These are phyloP conservation scores for Penicillium sp. DNA, from an alignment of 2,329 filamentous ascomycete genomes.

Conservation along the genomic window DNA sequence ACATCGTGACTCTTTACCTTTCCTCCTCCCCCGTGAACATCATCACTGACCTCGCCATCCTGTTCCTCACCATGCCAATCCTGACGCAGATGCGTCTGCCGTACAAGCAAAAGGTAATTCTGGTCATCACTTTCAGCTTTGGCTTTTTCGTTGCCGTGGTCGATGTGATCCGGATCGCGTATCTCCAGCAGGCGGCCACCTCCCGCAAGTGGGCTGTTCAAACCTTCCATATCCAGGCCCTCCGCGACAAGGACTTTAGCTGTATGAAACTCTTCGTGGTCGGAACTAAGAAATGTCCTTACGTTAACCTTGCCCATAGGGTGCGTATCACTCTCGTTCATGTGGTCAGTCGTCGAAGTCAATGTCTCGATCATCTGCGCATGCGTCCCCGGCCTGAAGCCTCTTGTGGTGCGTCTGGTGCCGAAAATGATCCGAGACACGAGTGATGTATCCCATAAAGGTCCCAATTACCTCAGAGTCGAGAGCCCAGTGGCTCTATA, in stretches of 20 bases:
- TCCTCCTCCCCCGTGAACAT: constrained; percentile 85
- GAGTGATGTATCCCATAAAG: constrained; percentile 23
- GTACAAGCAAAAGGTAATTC: constrained; percentile 75
- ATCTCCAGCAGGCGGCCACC: constrained; percentile 66
- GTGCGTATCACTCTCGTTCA: constrained; percentile 77
- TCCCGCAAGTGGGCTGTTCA: constrained; percentile 29
- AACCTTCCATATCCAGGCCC: constrained; percentile 33
- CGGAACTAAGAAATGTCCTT: background rate
- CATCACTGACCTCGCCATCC: constrained; percentile 79
- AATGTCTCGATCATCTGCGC: constrained; percentile 85
- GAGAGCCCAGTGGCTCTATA: constrained; percentile 11
- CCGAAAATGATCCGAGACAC: constrained; percentile 52
- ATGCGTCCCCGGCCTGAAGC: constrained; percentile 88
- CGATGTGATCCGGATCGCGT: constrained; percentile 84
- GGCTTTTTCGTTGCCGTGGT: constrained; percentile 84
- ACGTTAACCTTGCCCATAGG: constrained; percentile 47
- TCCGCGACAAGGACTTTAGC: constrained; percentile 46
- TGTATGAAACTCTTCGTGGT: constrained; percentile 35
- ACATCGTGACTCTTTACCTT: constrained; percentile 60
- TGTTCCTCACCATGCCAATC: constrained; percentile 82
- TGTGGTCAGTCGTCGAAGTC: constrained; percentile 92
- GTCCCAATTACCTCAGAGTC: constrained; percentile 8
- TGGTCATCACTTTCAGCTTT: constrained; percentile 78
- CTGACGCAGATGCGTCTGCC: constrained; percentile 81
- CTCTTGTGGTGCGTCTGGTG: constrained; percentile 62